A percentile compares a stretch with the other conserved stretches of the same genome.
phyloP scores from a whole-genome alignment of 805 yeast genomes.

The Pichia heedii region DNA sequence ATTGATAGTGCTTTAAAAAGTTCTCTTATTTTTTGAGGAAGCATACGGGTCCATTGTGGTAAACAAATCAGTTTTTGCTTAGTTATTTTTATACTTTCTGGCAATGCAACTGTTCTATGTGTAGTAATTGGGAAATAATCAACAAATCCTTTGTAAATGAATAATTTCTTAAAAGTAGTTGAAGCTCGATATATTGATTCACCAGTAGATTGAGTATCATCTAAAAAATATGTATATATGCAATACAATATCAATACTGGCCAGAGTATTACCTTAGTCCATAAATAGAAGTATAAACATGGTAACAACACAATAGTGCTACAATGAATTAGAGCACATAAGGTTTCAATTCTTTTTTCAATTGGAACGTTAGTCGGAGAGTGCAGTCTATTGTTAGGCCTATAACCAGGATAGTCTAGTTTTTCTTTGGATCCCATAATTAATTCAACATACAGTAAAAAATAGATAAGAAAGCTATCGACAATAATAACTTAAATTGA shows the following conservation, averaged over 20 bases:
- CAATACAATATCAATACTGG: constrained; percentile 55
- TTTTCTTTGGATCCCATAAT: too few species aligned
- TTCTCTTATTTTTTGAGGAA: constrained; percentile 1
- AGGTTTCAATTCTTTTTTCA: constrained; percentile 49
- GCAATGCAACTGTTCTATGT: constrained; percentile 57
- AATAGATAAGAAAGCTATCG: not conserved
- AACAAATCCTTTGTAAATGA: constrained; percentile 64
- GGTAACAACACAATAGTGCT: constrained; percentile 55
- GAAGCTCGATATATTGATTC: constrained; percentile 50
- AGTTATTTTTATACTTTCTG: constrained; percentile 53
- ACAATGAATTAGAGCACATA: constrained; percentile 65
- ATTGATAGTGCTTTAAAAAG: constrained; percentile 1
- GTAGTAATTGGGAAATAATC: constrained; percentile 72
- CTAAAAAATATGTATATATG: constrained; percentile 44
- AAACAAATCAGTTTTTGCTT: not conserved
- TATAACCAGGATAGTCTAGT: constrained; percentile 4
- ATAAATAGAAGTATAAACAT: constrained; percentile 44
- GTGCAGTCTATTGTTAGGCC: constrained; percentile 7
- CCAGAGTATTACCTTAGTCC: constrained; percentile 51
- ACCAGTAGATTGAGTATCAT: constrained; percentile 72
- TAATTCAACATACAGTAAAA: not conserved
- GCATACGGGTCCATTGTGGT: constrained; percentile 1
- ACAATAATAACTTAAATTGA: too few species aligned
- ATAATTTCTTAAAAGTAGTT: constrained; percentile 43
- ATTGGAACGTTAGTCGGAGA: constrained; percentile 48